Percentiles rank a stretch among this genome's conserved stretches.
Evolutionary conservation across 139 green algal species (phyloP).

Genomic region (Pseudopediastrum boryanum): DNA sequence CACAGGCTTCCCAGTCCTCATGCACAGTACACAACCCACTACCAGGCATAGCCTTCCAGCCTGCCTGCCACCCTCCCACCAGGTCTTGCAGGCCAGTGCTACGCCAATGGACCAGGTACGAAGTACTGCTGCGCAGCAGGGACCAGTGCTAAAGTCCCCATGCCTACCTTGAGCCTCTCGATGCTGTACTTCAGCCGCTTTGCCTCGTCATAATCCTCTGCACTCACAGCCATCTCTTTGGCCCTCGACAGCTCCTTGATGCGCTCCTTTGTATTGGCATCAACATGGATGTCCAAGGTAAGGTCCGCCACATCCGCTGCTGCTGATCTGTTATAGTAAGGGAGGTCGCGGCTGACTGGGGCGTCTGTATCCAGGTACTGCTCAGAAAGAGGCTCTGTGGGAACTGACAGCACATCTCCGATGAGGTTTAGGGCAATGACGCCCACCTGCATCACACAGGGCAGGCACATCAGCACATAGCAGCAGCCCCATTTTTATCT

Average conservation of each 20-base stretch:
- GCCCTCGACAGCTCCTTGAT: conserved; percentile 34
- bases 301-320: conserved; percentile 67
- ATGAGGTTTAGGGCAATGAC: conserved; percentile 90
- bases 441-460: conserved; percentile 66
- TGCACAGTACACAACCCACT: no score
- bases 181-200: conserved; percentile 84
- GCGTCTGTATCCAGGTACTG: conserved; percentile 43
- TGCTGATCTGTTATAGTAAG: conserved; percentile 62
- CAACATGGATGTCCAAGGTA: conserved; percentile 74
- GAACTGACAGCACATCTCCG: no score
- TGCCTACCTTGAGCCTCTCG: conserved; percentile 61
- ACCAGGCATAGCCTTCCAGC: no score
- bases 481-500: background rate
- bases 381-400: conserved; percentile 52
- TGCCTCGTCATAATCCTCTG: conserved; percentile 95
- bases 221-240: conserved; percentile 81
- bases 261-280: conserved; percentile 65
- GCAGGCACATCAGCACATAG: background rate
- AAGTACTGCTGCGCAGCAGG: no score
- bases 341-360: conserved; percentile 42
- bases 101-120: no score
- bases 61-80: no score
- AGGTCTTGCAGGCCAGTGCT: no score
- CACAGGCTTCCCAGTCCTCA: no score
- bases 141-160: no score